Evolutionary conservation across 768 basidiomycete species (phyloP).

Genomic region (Suillus spraguei): DNA sequence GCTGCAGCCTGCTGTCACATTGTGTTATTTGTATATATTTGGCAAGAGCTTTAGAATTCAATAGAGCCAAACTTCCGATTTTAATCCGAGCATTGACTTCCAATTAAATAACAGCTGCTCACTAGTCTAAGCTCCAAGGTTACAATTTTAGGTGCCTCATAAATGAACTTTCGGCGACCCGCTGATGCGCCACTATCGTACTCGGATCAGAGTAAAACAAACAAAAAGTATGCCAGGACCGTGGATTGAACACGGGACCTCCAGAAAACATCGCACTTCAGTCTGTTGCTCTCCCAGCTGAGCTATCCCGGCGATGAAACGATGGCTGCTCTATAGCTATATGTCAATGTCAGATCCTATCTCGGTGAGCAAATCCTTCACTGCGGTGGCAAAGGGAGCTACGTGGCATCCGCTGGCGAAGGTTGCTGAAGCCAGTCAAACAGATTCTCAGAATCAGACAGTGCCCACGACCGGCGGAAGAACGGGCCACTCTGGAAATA

Average conservation of each 20-base stretch:
- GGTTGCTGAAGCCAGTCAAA: neutral
- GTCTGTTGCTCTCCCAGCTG: slow-evolving; percentile 43
- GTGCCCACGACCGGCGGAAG: neutral
- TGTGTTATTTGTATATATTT: neutral
- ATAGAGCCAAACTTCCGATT: neutral
- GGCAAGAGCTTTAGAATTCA: slow-evolving; percentile 5
- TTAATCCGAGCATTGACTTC: neutral
- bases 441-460: neutral
- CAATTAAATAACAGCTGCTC: neutral
- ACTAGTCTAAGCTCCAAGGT: neutral
- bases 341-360: neutral
- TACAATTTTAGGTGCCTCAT: neutral
- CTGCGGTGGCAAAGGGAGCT: neutral
- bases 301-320: slow-evolving; percentile 31
- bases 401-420: slow-evolving; percentile 4
- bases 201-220: slow-evolving; percentile 9
- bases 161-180: neutral
- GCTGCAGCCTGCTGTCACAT: neutral
- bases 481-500: neutral
- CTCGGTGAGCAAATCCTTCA: neutral
- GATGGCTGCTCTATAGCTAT: neutral
- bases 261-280: slow-evolving; percentile 35
- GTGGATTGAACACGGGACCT: slow-evolving; percentile 49
- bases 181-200: neutral
- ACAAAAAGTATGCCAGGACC: slow-evolving; percentile 41